These are phyloP conservation scores for Xylaria sp. DNA, from an alignment of 2,329 filamentous ascomycete genomes.

Conservation along the genomic window DNA sequence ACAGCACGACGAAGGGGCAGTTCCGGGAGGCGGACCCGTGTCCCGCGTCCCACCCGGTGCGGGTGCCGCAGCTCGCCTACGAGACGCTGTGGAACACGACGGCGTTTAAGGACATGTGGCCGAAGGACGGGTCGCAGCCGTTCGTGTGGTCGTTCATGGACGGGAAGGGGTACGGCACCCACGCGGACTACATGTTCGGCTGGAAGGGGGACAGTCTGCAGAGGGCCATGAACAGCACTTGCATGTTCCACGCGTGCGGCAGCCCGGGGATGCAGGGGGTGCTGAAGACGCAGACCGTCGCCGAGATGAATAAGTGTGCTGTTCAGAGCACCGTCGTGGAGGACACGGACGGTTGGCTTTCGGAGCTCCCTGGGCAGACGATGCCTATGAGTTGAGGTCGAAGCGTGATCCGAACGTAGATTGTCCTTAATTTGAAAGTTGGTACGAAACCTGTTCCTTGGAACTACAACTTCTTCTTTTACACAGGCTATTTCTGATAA, in stretches of 20 bases:
- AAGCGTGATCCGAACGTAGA: neutral
- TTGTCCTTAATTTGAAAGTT: neutral
- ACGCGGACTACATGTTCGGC: slow-evolving; percentile 55
- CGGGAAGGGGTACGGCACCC: slow-evolving; percentile 50
- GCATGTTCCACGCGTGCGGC: slow-evolving; percentile 48
- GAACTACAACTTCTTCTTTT: neutral
- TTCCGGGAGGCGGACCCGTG: slow-evolving; percentile 49
- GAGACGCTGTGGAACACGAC: slow-evolving; percentile 59
- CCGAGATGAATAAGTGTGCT: slow-evolving; percentile 32
- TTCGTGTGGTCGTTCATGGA: slow-evolving; percentile 48
- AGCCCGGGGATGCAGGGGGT: slow-evolving; percentile 30
- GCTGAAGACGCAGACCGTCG: slow-evolving; percentile 32
- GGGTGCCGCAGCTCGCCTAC: slow-evolving; percentile 56
- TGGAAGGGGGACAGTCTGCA: slow-evolving; percentile 50
- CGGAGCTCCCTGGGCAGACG: slow-evolving; percentile 30
- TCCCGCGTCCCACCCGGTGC: slow-evolving; percentile 54
- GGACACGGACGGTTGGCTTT: slow-evolving; percentile 31
- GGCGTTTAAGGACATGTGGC: slow-evolving; percentile 52
- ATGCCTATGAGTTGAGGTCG: slow-evolving; percentile 16
- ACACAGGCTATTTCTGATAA: neutral
- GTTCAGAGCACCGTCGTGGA: slow-evolving; percentile 20
- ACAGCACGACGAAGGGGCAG: slow-evolving; percentile 43
- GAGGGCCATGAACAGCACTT: slow-evolving; percentile 46
- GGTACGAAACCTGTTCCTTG: neutral
- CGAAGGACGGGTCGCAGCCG: slow-evolving; percentile 48